Base-by-base conservation (phyloP, 2,329 filamentous ascomycete genomes). In the Massarina eburnea region DNA sequence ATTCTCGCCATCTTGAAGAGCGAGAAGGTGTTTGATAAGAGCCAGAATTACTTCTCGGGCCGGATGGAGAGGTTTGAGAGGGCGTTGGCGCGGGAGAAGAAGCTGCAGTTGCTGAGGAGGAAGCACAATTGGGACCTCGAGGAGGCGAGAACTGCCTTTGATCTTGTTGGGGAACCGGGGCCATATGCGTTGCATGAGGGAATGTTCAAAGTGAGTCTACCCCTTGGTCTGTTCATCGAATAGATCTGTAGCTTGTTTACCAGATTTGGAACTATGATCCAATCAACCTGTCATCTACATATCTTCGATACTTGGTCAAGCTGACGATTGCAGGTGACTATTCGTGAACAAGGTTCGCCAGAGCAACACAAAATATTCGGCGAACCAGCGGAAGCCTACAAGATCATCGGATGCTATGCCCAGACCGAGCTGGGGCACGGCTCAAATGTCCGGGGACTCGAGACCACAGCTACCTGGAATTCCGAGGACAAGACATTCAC, bases 351-450 rank as follows among this genome's bases (percentile, higher is more conserved):
- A 73, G 82, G 83, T 21, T 88, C 82, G 4, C 80, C 85, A 0
- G 85, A 87, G 62, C 88, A 91, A 66, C 83, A 87, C 58, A 82
- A 87, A 66, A 75, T 83, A 46, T 91, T 88, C 74, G 77, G 89
- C 26, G 80, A 86, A 62, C 80, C 76, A 29, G 86, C 87, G 1
- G 75, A 82, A 55, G 80, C 80, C 33, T 90, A 89, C 71, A 76
- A 89, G 62, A 81, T 83, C 59, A 86, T 90, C 54, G 88, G 88
- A 42, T 91, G 87, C 61, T 91, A 91, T 59, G 87, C 87, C 7
- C 88, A 91, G 70, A 91, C 88, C 0, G 88, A 91, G 70, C 73
- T 91, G 32, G 88, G 88, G 15, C 88, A 91, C 62, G 88, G 88
- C 14, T 88, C 83, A 14, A 91, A 91, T 55, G 88, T 67, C 12